Evolutionary conservation across 352 stramenopile species (phyloP).

Genomic region (Phytophthora sp.): DNA sequence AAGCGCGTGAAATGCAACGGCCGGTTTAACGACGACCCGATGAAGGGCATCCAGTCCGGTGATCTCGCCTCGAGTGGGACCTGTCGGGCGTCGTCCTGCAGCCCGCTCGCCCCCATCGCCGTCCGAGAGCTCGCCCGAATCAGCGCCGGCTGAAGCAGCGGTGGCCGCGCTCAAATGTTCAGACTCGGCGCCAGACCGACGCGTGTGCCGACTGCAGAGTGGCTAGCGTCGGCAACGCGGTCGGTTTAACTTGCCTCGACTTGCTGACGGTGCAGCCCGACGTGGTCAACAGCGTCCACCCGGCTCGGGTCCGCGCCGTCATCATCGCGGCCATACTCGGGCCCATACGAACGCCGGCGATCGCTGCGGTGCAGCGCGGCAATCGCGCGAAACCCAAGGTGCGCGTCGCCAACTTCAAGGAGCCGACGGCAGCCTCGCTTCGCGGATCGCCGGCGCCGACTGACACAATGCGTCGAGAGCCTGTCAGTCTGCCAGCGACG

Average conservation of each 20-base stretch:
- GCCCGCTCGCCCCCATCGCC: not conserved
- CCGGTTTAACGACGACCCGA: not conserved
- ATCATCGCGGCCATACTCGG: not conserved
- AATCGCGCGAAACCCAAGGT: slow-evolving; percentile 24
- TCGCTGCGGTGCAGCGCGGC: slow-evolving; percentile 2
- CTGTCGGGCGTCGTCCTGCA: slow-evolving; percentile 3
- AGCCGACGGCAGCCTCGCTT: no score
- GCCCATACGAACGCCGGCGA: not conserved
- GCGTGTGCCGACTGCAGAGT: not conserved
- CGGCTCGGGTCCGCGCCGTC: not conserved
- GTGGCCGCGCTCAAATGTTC: slow-evolving; percentile 21
- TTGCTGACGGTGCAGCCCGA: not conserved
- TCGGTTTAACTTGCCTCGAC: not conserved
- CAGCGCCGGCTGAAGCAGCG: not conserved
- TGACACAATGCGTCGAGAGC: not conserved
- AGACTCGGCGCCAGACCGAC: not conserved
- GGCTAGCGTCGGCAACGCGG: not conserved
- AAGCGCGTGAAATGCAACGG: slow-evolving; percentile 22
- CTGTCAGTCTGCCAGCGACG: not conserved
- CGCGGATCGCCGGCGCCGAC: no score
- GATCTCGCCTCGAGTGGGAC: not conserved
- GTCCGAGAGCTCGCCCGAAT: no score
- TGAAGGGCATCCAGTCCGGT: not conserved
- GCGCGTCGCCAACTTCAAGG: slow-evolving; percentile 11
- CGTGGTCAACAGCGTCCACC: not conserved